Conservation (phyloP, 345 rosid genomes). For the Citrus medica region DNA sequence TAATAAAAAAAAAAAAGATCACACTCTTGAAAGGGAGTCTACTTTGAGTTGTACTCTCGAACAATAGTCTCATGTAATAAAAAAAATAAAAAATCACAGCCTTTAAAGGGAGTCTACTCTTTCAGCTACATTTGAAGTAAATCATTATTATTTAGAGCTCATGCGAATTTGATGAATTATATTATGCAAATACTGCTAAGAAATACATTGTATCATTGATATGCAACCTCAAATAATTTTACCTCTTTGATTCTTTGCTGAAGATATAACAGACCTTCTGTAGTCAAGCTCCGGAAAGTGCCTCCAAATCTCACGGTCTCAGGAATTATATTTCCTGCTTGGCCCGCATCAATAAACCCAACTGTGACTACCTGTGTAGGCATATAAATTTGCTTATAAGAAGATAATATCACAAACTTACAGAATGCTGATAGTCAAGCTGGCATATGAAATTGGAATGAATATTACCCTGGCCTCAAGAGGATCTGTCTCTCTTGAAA, state of each 20-base stretch:
- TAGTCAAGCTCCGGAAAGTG: slow-evolving; percentile 42
- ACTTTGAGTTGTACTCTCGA: no score
- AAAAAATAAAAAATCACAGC: no score
- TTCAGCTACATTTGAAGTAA: no score
- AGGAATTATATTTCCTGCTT: slow-evolving; percentile 44
- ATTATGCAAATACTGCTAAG: background rate
- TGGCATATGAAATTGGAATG: background rate
- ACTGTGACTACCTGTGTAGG: slow-evolving; percentile 25
- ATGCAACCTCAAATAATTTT: background rate
- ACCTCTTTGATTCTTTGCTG: slow-evolving; percentile 47
- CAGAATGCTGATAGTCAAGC: no score
- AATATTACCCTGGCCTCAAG: slow-evolving; percentile 35
- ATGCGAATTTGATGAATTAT: background rate
- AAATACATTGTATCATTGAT: background rate
- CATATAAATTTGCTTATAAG: background rate
- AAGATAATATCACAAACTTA: background rate
- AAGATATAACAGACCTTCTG: slow-evolving; percentile 34
- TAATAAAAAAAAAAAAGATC: no score
- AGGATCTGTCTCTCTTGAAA: slow-evolving; percentile 62
- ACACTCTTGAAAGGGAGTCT: no score
- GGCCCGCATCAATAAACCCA: slow-evolving; percentile 38
- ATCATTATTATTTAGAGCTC: background rate
- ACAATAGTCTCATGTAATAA: no score
- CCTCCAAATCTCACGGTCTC: slow-evolving; percentile 49
- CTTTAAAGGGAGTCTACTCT: no score